These are phyloP conservation scores for Lagenidium sp. DNA, from an alignment of 352 stramenopile genomes.

Conservation along the genomic window DNA sequence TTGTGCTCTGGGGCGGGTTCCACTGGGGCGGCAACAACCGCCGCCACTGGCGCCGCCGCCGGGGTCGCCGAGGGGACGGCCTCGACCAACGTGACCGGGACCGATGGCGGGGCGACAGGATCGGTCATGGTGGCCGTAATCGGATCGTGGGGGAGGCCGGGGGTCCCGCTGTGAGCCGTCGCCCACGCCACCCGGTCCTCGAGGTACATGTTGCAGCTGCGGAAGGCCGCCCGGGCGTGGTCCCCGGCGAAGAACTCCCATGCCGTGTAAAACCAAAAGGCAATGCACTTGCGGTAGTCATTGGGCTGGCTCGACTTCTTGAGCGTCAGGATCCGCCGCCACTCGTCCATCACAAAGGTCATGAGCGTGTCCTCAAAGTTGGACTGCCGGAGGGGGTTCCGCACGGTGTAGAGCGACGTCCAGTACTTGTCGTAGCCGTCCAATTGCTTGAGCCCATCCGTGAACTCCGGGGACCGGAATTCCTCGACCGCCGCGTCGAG, in stretches of 20 bases:
- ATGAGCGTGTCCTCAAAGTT: constrained; percentile 64
- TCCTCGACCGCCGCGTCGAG: constrained; percentile 58
- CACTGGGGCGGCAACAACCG: neutral
- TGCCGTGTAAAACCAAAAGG: constrained; percentile 82
- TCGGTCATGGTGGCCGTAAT: no score
- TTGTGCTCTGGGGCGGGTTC: no score
- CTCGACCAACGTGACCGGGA: no score
- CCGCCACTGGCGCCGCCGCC: neutral
- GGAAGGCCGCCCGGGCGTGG: constrained; percentile 58
- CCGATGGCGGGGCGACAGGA: no score
- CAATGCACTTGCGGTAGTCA: constrained; percentile 82
- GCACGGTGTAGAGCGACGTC: constrained; percentile 66
- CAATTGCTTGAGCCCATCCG: constrained; percentile 58
- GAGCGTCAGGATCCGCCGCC: constrained; percentile 59
- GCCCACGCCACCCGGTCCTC: constrained; percentile 58
- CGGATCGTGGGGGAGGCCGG: no score
- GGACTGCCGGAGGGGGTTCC: constrained; percentile 62
- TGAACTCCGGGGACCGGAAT: constrained; percentile 58
- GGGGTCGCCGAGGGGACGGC: constrained; percentile 1
- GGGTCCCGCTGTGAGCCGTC: constrained; percentile 12
- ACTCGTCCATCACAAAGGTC: constrained; percentile 69
- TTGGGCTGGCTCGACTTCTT: constrained; percentile 83
- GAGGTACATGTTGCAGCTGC: constrained; percentile 81
- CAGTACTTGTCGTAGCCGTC: constrained; percentile 82
- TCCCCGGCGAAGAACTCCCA: constrained; percentile 81